phyloP scores from a whole-genome alignment of 805 yeast genomes.

The Alloascoidea africana region DNA sequence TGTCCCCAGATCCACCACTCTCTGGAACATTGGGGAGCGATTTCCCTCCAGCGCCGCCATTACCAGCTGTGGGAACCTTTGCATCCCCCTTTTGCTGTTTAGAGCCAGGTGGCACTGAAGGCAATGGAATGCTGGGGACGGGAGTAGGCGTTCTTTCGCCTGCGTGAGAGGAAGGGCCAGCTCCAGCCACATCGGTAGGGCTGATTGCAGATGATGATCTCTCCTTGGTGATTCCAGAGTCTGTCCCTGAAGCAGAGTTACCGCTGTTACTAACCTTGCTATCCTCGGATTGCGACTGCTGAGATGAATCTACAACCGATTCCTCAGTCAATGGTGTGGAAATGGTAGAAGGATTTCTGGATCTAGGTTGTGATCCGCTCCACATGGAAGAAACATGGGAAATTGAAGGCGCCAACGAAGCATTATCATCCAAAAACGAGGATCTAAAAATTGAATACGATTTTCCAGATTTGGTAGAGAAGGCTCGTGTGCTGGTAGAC shows the following conservation, averaged over 20 bases:
- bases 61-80: too few species aligned
- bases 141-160: background rate
- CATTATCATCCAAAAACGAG: background rate
- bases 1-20: too few species aligned
- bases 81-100: background rate
- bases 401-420: background rate
- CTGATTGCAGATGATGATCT: too few species aligned
- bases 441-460: background rate
- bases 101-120: background rate
- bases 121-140: constrained; percentile 1
- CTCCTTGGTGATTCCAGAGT: background rate
- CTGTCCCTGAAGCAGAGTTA: background rate
- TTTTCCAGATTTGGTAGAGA: background rate
- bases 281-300: background rate
- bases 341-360: background rate
- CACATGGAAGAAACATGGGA: background rate
- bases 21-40: background rate
- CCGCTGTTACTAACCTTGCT: too few species aligned
- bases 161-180: background rate
- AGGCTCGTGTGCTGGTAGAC: background rate
- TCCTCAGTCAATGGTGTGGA: background rate
- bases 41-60: too few species aligned
- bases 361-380: background rate
- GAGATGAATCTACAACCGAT: background rate
- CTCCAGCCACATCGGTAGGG: background rate